Evolutionary conservation across 192 early-diverging fungal species (phyloP).

Genomic region (Cladochytrium replicatum): DNA sequence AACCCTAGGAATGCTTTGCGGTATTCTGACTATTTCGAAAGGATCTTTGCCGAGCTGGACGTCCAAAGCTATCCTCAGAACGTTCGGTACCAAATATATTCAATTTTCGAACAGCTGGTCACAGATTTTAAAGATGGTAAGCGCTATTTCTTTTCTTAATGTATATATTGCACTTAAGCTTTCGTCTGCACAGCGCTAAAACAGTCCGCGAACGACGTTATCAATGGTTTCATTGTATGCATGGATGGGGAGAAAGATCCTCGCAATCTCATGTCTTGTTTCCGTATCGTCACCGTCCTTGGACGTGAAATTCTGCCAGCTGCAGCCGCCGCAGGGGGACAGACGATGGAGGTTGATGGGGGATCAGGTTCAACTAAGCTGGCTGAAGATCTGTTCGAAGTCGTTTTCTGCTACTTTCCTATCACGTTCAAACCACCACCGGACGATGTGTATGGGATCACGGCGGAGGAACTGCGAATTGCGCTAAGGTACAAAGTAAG

Average conservation of each 20-base stretch:
- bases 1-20: no score
- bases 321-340: no score
- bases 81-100: constrained; percentile 62
- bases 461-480: constrained; percentile 80
- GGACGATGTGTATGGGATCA: constrained; percentile 90
- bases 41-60: constrained; percentile 72
- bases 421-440: constrained; percentile 96
- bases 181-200: no score
- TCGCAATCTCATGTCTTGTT: constrained; percentile 81
- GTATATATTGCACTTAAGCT: no score
- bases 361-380: no score
- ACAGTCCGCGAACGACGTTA: no score
- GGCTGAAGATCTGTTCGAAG: constrained; percentile 79
- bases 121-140: no score
- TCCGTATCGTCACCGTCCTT: constrained; percentile 64
- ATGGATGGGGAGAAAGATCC: constrained; percentile 99
- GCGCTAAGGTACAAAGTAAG: constrained; percentile 51
- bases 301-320: no score
- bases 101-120: constrained; percentile 62
- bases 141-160: no score
- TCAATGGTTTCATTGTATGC: constrained; percentile 71
- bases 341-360: no score
- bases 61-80: constrained; percentile 89
- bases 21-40: no score
- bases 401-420: constrained; percentile 98